Conservation (phyloP, 495 filamentous ascomycete species). For the Trichoderma reesei region DNA sequence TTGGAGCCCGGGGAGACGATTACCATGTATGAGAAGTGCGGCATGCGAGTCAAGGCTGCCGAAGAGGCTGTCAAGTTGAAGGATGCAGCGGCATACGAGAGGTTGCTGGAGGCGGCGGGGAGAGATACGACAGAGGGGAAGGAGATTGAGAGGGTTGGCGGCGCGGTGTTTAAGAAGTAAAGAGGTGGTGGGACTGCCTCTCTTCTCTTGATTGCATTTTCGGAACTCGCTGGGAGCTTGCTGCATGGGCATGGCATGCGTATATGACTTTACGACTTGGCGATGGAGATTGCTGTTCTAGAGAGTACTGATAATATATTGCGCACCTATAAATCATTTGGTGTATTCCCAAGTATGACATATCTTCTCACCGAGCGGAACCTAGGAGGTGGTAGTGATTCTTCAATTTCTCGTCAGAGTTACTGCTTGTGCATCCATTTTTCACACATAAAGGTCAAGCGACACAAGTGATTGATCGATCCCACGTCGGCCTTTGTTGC, state of each 20-base stretch:
- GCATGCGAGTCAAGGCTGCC: slow-evolving; percentile 78
- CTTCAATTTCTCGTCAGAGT: too few species aligned
- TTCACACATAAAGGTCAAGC: too few species aligned
- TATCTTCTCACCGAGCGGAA: too few species aligned
- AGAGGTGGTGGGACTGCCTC: neutral
- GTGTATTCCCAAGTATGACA: too few species aligned
- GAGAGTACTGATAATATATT: neutral
- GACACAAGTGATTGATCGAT: too few species aligned
- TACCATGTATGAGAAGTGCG: slow-evolving; percentile 95
- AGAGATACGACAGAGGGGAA: slow-evolving; percentile 31
- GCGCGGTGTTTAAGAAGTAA: slow-evolving; percentile 34
- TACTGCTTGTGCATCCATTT: too few species aligned
- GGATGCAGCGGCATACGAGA: slow-evolving; percentile 52
- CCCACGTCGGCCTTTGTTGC: too few species aligned
- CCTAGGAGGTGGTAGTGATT: too few species aligned
- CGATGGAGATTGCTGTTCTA: neutral
- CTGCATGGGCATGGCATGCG: neutral
- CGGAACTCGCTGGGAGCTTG: neutral
- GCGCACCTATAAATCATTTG: too few species aligned
- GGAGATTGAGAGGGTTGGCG: slow-evolving; percentile 38
- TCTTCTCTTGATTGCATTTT: neutral
- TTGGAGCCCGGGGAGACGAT: slow-evolving; percentile 54
- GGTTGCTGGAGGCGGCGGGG: slow-evolving; percentile 37
- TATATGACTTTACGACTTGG: too few species aligned
- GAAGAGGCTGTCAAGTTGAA: slow-evolving; percentile 82